Percentiles rank a stretch among this genome's conserved stretches.
Conservation (phyloP, 805 yeast species). For the Lipomyces lipofer region DNA sequence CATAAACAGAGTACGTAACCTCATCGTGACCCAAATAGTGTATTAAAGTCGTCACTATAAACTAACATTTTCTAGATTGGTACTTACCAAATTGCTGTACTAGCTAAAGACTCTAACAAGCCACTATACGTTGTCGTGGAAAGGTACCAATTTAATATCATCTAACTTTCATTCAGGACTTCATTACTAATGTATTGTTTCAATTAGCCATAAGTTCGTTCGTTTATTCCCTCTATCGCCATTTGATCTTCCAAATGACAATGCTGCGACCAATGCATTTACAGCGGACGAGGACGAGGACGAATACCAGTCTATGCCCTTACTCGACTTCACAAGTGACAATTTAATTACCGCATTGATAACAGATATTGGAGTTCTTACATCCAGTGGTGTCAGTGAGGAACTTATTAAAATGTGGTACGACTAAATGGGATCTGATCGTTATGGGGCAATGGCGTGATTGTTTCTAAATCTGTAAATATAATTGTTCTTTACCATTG, state of each 20-base stretch:
- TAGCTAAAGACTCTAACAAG: conserved; percentile 85
- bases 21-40: neutral
- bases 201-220: conserved; percentile 80
- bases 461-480: too few relatives aligned
- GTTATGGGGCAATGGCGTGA: too few relatives aligned
- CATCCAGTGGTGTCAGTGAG: conserved; percentile 98
- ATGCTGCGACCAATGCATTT: conserved; percentile 14
- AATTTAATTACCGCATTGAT: conserved; percentile 92
- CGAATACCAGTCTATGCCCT: conserved; percentile 49
- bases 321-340: conserved; percentile 92
- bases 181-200: neutral
- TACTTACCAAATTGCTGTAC: conserved; percentile 88
- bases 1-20: conserved; percentile 62
- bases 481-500: too few relatives aligned
- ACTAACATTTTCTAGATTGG: conserved; percentile 52
- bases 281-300: conserved; percentile 31
- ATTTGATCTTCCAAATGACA: conserved; percentile 73
- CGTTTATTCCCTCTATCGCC: conserved; percentile 94
- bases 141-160: conserved; percentile 37
- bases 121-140: conserved; percentile 95
- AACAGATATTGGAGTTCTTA: conserved; percentile 93
- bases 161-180: neutral
- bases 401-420: conserved; percentile 87
- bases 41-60: neutral
- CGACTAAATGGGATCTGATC: conserved; percentile 13